Evolutionary conservation across 305 asterid species (phyloP), one percentile per base, ranked within the genome.

Genomic region (Plantago coronopus): DNA sequence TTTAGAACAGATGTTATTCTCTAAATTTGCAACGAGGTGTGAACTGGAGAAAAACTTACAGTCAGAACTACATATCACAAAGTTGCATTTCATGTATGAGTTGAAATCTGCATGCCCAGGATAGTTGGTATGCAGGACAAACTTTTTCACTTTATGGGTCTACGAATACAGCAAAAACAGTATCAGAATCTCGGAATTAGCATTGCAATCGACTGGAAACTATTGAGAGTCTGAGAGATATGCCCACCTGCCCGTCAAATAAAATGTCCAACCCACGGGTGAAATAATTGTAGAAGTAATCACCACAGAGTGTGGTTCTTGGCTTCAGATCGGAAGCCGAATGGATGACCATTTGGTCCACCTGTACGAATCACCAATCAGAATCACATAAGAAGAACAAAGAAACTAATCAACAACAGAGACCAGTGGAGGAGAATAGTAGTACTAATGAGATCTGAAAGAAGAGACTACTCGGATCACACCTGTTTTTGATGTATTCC

Each of bases 31-130:
- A 44, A 19, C 25, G 27, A 5, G 58, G 40, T 23, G 57, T 15
- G 57, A 53, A 51, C 38, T n/a, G 59, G 9, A 42, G 68, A 57
- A 47, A 34, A 43, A 74, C 91, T 74, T 68, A 89, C 95, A 31
- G 64, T 84, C 88, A 40, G 84, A 71, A 61, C 68, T 66, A 66
- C 70, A 62, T 66, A 87, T 80, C 66, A 85, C 81, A 64, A 90
- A 90, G 73, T 90, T 90, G 84, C 95, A 88, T 71, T 87, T 90
- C 89, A 87, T 85, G 69, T 90, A 90, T 17, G 95, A 81, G 77
- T 90, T 90, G 79, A 90, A 90, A 82, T 90, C 96, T 3, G 90
- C 84, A 67, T 90, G 96, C 59, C 97, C 97, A 1, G 97, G 96
- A 72, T 83, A 90, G 81, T 90, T 90, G 7, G 96, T 85, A 55